Base-by-base conservation (phyloP, 106 monocot genomes). In the Apostasia shenzhenica region DNA sequence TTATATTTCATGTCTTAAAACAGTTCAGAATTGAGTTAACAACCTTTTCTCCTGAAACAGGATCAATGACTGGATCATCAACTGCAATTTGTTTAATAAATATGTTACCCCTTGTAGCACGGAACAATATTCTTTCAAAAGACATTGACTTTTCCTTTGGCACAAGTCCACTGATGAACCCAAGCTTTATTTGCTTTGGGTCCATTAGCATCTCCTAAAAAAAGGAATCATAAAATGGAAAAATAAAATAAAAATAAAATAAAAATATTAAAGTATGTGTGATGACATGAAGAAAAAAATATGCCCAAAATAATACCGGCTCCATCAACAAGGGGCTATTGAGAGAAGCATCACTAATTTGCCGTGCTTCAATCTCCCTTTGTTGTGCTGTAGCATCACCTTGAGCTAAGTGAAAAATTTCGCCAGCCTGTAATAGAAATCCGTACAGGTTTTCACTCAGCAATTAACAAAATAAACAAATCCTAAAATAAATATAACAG, bases 111-210 rank as follows among this genome's bases (percentile, higher is more conserved):
- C 89, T 82, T 14, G 97, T 99, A 67, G 92, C 97, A 77, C 97
- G 92, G 57, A 99, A 99, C 43, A 99, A 78, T 74, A 92, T 89
- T 70, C 97, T 82, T 81, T 99, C 97, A 87, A 99, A 99, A 69
- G 87, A 89, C 84, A 92, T 76, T 14, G 87, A 68, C 73, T 99
- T 99, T 47, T 85, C 97, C 80, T 99, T 92, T 8, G 86, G 87
- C 50, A 99, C 97, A 78, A 99, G 89, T 26, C 97, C 92, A 79
- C 92, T 92, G 37, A 92, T 68, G 80, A 92, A 99, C 14, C 97
- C 97, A 81, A 99, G 86, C 55, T 89, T 99, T 68, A 99, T 77
- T 82, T 99, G 92, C 73, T 99, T 99, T 67, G 87, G 81, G 75
- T 99, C 97, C 48, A 69, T 81, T 41, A 59, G 73, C 89, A 83